Percentiles rank a stretch among this genome's conserved stretches.
Conservation (phyloP, 2,329 filamentous ascomycete genomes). For the Colletotrichum theobromicola region DNA sequence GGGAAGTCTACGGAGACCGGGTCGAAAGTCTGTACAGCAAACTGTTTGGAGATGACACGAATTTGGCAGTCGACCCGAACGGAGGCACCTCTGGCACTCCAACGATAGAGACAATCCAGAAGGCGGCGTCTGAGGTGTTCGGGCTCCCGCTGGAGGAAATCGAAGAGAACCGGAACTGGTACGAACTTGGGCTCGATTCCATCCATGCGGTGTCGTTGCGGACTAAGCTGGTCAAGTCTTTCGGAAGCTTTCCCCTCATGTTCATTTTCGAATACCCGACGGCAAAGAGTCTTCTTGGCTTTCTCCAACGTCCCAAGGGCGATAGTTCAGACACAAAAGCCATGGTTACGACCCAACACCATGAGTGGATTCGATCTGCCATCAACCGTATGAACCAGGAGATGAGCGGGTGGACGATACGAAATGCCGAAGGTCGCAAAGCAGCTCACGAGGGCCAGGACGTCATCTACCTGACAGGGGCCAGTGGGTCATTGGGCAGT, state of each 20-base stretch:
- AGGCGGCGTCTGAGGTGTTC: background rate
- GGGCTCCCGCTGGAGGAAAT: background rate
- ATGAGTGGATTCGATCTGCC: background rate
- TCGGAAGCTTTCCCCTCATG: slow-evolving; percentile 9
- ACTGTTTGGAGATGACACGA: background rate
- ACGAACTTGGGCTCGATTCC: slow-evolving; percentile 10
- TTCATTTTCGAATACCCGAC: slow-evolving; percentile 10
- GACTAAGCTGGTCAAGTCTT: background rate
- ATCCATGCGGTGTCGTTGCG: background rate
- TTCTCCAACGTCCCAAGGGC: background rate
- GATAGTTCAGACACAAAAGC: background rate
- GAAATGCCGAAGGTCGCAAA: background rate
- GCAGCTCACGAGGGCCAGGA: background rate
- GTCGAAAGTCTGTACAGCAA: background rate
- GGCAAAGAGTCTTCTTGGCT: background rate
- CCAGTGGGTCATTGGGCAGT: background rate
- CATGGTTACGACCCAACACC: background rate
- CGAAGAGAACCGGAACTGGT: background rate
- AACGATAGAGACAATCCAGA: background rate
- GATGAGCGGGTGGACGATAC: background rate
- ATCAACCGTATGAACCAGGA: background rate
- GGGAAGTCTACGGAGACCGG: background rate
- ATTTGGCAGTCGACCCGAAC: no score
- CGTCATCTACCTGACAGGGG: background rate
- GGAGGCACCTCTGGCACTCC: background rate